Evolutionary conservation across 2,329 filamentous ascomycete species (phyloP).

Genomic region (Colletotrichum siamense): DNA sequence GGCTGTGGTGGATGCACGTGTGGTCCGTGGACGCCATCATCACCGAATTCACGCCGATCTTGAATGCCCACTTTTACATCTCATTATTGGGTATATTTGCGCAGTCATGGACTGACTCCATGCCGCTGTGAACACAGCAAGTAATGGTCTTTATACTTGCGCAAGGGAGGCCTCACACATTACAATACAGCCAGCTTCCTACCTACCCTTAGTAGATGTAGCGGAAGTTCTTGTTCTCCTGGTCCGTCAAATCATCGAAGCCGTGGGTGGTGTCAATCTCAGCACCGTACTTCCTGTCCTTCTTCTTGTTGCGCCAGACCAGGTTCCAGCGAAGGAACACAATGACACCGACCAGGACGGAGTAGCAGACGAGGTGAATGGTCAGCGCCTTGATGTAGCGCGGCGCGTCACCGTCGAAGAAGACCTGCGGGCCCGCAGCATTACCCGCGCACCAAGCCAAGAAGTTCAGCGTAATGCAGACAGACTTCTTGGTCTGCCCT

Average conservation of each 20-base stretch:
- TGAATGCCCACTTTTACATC: background rate
- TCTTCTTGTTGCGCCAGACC: slow-evolving; percentile 27
- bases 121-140: background rate
- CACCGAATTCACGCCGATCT: background rate
- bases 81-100: background rate
- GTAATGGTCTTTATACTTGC: background rate
- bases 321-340: slow-evolving; percentile 25
- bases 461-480: slow-evolving; percentile 40
- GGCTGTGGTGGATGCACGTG: background rate
- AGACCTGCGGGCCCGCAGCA: slow-evolving; percentile 41
- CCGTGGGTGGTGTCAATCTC: slow-evolving; percentile 18
- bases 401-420: slow-evolving; percentile 35
- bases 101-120: background rate
- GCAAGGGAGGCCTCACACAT: background rate
- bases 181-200: background rate
- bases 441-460: slow-evolving; percentile 43
- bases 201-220: slow-evolving; percentile 8
- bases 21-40: background rate
- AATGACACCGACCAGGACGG: slow-evolving; percentile 27
- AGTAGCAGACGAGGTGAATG: slow-evolving; percentile 38
- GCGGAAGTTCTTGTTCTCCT: slow-evolving; percentile 22
- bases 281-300: slow-evolving; percentile 1
- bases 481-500: slow-evolving; percentile 41
- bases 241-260: slow-evolving; percentile 24
- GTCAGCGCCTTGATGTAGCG: slow-evolving; percentile 39